A percentile compares a stretch with the other conserved stretches of the same genome.
Evolutionary conservation across 1,284 basidiomycete genomes (phyloP).

Genomic region (Inonotus hispidus): DNA sequence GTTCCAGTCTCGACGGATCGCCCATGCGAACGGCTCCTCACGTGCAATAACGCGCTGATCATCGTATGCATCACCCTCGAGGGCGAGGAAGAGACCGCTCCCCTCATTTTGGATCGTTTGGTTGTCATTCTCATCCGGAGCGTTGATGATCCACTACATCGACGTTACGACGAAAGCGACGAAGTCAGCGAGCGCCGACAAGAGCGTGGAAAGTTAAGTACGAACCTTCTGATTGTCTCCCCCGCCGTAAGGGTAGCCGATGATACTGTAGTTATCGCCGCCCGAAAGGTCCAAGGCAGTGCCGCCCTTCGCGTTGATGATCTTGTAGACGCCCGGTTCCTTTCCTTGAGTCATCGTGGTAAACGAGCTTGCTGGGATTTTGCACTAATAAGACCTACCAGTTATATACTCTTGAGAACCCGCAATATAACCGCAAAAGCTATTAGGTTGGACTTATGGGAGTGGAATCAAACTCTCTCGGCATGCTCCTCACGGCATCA

Average conservation of each 20-base stretch:
- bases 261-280: constrained; percentile 24
- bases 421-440: no score
- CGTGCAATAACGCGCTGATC: constrained; percentile 24
- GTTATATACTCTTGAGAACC: no score
- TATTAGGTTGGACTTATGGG: no score
- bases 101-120: constrained; percentile 28
- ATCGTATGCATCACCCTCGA: constrained; percentile 24
- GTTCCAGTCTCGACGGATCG: constrained; percentile 10
- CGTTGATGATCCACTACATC: constrained; percentile 30
- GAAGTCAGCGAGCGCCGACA: no score
- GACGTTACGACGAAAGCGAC: neutral
- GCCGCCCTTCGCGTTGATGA: constrained; percentile 22
- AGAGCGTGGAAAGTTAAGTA: neutral
- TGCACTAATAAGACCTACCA: no score
- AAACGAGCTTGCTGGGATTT: no score
- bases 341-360: neutral
- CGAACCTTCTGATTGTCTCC: constrained; percentile 18
- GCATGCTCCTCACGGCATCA: no score
- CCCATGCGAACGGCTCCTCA: constrained; percentile 6
- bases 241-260: constrained; percentile 17
- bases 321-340: constrained; percentile 24
- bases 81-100: constrained; percentile 27
- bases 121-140: constrained; percentile 26
- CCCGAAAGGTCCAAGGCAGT: constrained; percentile 27
- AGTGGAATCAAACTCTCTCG: no score